Evolutionary conservation across 2,329 filamentous ascomycete species (phyloP).

Genomic region (Colletotrichum lentis): DNA sequence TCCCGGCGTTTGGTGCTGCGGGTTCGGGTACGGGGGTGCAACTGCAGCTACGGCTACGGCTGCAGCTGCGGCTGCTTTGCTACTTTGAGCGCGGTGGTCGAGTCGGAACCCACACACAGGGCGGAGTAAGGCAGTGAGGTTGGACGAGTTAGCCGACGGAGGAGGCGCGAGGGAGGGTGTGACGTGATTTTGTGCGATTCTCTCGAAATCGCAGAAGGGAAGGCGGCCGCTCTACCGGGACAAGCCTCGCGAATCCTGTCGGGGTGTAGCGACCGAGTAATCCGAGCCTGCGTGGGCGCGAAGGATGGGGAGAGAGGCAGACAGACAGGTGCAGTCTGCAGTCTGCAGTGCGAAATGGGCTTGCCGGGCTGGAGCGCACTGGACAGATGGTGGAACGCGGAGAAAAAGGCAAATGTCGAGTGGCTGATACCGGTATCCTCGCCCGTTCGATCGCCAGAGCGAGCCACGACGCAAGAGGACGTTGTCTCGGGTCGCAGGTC

Average conservation of each 20-base stretch:
- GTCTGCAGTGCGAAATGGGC: neutral
- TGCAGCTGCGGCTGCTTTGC: neutral
- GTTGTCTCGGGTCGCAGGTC: slow-evolving; percentile 15
- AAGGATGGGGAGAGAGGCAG: neutral
- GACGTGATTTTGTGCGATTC: slow-evolving; percentile 34
- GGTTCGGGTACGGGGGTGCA: neutral
- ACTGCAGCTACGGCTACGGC: neutral
- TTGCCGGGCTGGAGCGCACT: slow-evolving; percentile 16
- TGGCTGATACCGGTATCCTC: slow-evolving; percentile 9
- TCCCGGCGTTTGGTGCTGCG: slow-evolving; percentile 11
- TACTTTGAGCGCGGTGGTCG: neutral
- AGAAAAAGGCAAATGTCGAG: slow-evolving; percentile 1
- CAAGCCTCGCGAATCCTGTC: slow-evolving; percentile 29
- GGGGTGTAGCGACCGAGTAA: slow-evolving; percentile 32
- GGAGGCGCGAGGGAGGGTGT: slow-evolving; percentile 14
- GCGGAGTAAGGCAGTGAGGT: slow-evolving; percentile 3
- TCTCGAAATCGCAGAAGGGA: slow-evolving; percentile 27
- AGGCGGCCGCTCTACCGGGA: slow-evolving; percentile 20
- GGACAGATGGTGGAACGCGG: slow-evolving; percentile 12
- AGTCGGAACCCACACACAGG: slow-evolving; percentile 18
- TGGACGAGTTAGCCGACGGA: slow-evolving; percentile 8
- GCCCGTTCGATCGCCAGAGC: neutral
- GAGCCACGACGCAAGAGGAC: slow-evolving; percentile 24
- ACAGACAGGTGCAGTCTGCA: too few species aligned
- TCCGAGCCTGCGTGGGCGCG: slow-evolving; percentile 7